These are phyloP conservation scores for Aspergillus transmontanensis DNA, from an alignment of 2,329 filamentous ascomycete species.

Conservation along the genomic window DNA sequence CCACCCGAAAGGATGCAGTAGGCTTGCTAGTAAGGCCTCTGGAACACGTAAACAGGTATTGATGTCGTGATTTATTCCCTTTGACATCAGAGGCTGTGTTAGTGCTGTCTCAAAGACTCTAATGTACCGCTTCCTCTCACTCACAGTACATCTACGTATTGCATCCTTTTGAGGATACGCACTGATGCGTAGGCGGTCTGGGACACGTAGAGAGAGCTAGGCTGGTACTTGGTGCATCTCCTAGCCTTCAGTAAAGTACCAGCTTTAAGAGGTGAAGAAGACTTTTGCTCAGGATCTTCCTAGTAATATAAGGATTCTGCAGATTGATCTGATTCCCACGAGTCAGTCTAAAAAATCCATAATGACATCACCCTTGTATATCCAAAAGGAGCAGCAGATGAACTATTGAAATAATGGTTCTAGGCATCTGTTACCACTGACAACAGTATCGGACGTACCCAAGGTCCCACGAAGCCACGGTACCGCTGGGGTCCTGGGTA, in stretches of 20 bases:
- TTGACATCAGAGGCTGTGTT: background rate
- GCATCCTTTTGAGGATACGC: background rate
- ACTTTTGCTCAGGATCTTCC: background rate
- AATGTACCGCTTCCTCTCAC: background rate
- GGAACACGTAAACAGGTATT: background rate
- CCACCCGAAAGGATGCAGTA: background rate
- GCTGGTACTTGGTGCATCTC: background rate
- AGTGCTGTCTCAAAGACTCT: background rate
- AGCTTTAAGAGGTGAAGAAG: background rate
- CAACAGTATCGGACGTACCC: background rate
- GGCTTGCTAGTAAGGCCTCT: background rate
- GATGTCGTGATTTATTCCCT: background rate
- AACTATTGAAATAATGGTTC: conserved; percentile 1
- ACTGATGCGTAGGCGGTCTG: background rate
- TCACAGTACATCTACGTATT: background rate
- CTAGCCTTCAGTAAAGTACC: background rate
- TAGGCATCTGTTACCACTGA: background rate
- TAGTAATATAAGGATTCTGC: background rate
- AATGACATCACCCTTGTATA: background rate
- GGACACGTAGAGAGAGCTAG: background rate
- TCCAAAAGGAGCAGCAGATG: background rate
- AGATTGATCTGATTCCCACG: background rate
- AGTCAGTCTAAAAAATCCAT: background rate
- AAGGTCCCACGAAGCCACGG: background rate
- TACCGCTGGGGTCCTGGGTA: background rate